Evolutionary conservation across 2,329 filamentous ascomycete species (phyloP), one percentile per base, ranked within the genome.

Genomic region (Polytolypa hystricis): DNA sequence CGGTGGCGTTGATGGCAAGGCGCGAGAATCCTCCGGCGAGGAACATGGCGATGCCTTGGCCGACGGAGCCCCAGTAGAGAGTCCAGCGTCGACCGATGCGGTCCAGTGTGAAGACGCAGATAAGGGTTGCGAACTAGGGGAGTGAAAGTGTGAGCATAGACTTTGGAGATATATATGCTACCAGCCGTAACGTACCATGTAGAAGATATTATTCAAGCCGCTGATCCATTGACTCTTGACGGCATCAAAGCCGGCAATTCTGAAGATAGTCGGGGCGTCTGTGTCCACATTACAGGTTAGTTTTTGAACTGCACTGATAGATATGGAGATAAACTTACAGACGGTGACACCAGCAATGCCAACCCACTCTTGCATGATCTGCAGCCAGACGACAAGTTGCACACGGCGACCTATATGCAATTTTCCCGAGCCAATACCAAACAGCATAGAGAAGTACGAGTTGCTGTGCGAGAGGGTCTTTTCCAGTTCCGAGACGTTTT

Each of bases 331-430:
- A 12, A 5, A 46, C 57, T 33, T 49, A 60, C 58, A 76, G 23
- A 82, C 69, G 0, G 77, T 81, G 2, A 83, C 75, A 28, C 76
- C 78, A 0, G 78, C 77, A 42, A 83, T 82, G 0, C 79, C 77
- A 35, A 77, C 70, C 75, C 77, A 81, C 47, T 80, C 73, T 48
- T 81, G 77, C 50, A 82, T 70, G 30, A 82, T 78, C 56, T 82
- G 77, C 6, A 83, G 64, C 77, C 78, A 83, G 23, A 84, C 67
- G 3, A 79, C 77, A 2, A 84, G 66, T 47, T 82, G 77, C 0
- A 82, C 77, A 4, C 80, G 72, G 1, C 79, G 67, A 0, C 71
- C 79, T 0, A 73, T 78, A 44, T 83, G 78, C 6, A 83, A 55
- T 35, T 79, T 74, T 1, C 67, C 79, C 0, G 75, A 78, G 2